Evolutionary conservation across 345 rosid genomes (phyloP).

Genomic region (Eutrema japonicum): DNA sequence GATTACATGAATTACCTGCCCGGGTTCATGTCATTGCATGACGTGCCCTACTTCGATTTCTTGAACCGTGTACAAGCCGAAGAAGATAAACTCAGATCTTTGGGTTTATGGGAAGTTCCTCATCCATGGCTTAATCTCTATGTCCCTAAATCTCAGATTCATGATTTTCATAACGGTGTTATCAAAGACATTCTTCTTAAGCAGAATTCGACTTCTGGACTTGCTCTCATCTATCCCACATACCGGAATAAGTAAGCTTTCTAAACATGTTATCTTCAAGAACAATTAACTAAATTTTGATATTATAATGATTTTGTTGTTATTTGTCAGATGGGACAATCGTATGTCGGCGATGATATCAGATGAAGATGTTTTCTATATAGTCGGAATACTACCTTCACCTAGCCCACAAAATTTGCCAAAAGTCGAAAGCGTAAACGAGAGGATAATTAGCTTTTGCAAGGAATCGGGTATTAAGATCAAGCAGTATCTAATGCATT

Average conservation of each 20-base stretch:
- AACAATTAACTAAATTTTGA: not conserved
- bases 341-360: slow-evolving; percentile 75
- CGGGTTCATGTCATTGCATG: slow-evolving; percentile 55
- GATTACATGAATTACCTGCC: slow-evolving; percentile 40
- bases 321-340: slow-evolving; percentile 73
- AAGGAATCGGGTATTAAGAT: slow-evolving; percentile 53
- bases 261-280: slow-evolving; percentile 22
- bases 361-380: slow-evolving; percentile 71
- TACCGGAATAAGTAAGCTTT: slow-evolving; percentile 60
- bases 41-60: slow-evolving; percentile 73
- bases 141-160: slow-evolving; percentile 70
- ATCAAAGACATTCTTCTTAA: slow-evolving; percentile 64
- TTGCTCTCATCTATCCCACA: slow-evolving; percentile 75
- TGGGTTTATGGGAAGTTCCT: slow-evolving; percentile 95
- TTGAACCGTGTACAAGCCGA: slow-evolving; percentile 77
- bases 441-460: slow-evolving; percentile 59
- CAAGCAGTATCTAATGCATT: slow-evolving; percentile 74
- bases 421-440: slow-evolving; percentile 54
- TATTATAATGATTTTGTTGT: not conserved
- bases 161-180: slow-evolving; percentile 65
- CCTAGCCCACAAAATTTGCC: slow-evolving; percentile 52
- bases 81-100: slow-evolving; percentile 69
- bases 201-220: slow-evolving; percentile 60
- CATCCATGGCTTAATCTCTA: slow-evolving; percentile 99
- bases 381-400: slow-evolving; percentile 73